A percentile compares a stretch with the other conserved stretches of the same genome.
Conservation (phyloP, 441 rosid genomes). For the Erodium moschatum region DNA sequence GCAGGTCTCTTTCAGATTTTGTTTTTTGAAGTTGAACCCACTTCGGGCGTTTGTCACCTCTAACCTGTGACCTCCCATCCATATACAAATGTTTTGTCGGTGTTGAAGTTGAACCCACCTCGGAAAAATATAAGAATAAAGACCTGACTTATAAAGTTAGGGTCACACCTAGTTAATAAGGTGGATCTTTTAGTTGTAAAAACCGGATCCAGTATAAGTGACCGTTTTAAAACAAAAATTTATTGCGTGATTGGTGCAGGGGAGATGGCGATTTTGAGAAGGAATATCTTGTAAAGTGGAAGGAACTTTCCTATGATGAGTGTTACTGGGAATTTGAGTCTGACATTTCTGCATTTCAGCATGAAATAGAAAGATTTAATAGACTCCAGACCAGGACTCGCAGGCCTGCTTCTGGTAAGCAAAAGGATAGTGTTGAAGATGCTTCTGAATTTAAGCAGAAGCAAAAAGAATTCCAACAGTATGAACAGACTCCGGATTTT, state of each 20-base stretch:
- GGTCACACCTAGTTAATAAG: too few relatives aligned
- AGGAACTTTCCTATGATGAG: slow-evolving; percentile 91
- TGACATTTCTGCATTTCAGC: slow-evolving; percentile 79
- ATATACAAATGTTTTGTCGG: too few relatives aligned
- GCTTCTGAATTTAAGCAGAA: slow-evolving; percentile 48
- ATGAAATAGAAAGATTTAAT: slow-evolving; percentile 71
- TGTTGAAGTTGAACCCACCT: too few relatives aligned
- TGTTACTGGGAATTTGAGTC: slow-evolving; percentile 96
- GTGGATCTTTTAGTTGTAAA: too few relatives aligned
- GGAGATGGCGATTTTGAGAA: slow-evolving; percentile 43
- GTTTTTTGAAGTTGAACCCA: too few relatives aligned
- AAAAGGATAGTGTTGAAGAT: slow-evolving; percentile 38
- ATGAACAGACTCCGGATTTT: slow-evolving; percentile 79
- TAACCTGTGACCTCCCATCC: too few relatives aligned
- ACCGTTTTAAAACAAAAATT: too few relatives aligned
- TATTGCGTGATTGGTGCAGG: slow-evolving; percentile 41
- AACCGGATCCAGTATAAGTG: too few relatives aligned
- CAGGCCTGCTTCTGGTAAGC: slow-evolving; percentile 38
- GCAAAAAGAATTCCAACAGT: slow-evolving; percentile 73
- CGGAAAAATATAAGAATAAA: too few relatives aligned
- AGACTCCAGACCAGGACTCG: slow-evolving; percentile 57
- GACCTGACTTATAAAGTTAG: too few relatives aligned
- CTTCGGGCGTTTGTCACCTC: too few relatives aligned
- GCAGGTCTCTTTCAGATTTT: slow-evolving; percentile 68
- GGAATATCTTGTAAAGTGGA: slow-evolving; percentile 90